Evolutionary conservation across 2,329 filamentous ascomycete species (phyloP), one percentile per base, ranked within the genome.

Genomic region (Botryotinia narcissicola): DNA sequence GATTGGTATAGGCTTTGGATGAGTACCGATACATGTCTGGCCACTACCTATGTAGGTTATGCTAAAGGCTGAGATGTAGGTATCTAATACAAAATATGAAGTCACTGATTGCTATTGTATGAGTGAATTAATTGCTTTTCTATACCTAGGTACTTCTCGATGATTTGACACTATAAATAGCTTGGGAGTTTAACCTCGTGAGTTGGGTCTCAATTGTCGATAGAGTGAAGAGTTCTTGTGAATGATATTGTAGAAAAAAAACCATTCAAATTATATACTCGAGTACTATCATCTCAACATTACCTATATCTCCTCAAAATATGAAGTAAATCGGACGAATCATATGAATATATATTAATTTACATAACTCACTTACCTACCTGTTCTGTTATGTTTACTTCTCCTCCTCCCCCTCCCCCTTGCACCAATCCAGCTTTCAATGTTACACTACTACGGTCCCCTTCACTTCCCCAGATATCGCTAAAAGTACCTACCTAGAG

Each of bases 381-480:
- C 25, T 51, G 22, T 25, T n/a, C 25, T 51, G 22, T 25, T n/a
- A 16, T 54, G 25, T 6, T 54, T 54, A 7, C 48, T 54, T 67
- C 46, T 29, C 18, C n/a, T 3, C 9, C 35, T 46, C 25, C 66
- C 29, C n/a, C 5, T 9, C 37, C 64, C 35, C 66, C 35, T 42
- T 22, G 35, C 48, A 67, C 64, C n/a, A 7, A 29, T 54, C n/a
- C 16, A 25, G 73, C 22, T 35, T 32, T 20, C 32, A 29, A 62
- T 62, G 59, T 40, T 42, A n/a, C n/a, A 74, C 46, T 3, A 32
- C 46, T 29, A 29, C n/a, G 16, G 4, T 40, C 66, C 48, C 66
- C 64, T 68, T 68, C 35, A 57, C 64, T 68, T 68, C 66, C 66
- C 66, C 66, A 54, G 48, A 57, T 68, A 42, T 68, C 66, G 66